phyloP scores from a whole-genome alignment of 2,329 filamentous ascomycete species.

The Penicillium decumbens region DNA sequence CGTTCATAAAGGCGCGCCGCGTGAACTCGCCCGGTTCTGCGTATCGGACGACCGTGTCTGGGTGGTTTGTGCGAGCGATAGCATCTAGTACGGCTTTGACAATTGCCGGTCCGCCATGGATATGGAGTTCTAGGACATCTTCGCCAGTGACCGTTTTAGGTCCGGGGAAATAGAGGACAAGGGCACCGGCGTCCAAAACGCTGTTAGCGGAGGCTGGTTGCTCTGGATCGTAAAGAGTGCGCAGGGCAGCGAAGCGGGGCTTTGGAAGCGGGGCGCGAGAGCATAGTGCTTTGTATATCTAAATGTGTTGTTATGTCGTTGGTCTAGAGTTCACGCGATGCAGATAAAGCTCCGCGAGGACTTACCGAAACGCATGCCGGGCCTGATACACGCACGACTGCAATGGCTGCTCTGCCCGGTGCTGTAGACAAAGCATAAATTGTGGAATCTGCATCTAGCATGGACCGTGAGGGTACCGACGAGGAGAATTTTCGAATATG shows the following conservation, averaged over 20 bases:
- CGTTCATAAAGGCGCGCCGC: slow-evolving; percentile 80
- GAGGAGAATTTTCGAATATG: slow-evolving; percentile 24
- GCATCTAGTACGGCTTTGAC: slow-evolving; percentile 79
- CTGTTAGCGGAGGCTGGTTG: slow-evolving; percentile 36
- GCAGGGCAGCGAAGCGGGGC: slow-evolving; percentile 63
- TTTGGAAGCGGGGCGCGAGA: slow-evolving; percentile 52
- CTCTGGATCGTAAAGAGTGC: slow-evolving; percentile 64
- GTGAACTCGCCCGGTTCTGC: slow-evolving; percentile 97
- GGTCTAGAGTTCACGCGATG: neutral
- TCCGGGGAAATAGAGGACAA: slow-evolving; percentile 76
- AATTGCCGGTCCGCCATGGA: slow-evolving; percentile 88
- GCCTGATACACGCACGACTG: slow-evolving; percentile 82
- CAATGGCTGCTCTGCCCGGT: slow-evolving; percentile 80
- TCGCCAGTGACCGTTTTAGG: slow-evolving; percentile 87
- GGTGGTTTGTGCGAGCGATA: slow-evolving; percentile 51
- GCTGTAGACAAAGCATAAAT: slow-evolving; percentile 93
- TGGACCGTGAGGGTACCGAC: slow-evolving; percentile 11
- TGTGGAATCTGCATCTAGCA: slow-evolving; percentile 48
- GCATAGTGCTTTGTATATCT: slow-evolving; percentile 64
- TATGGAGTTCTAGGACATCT: slow-evolving; percentile 84
- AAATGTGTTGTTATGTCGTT: slow-evolving; percentile 18
- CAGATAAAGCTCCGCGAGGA: neutral
- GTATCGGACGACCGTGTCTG: slow-evolving; percentile 60
- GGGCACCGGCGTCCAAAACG: slow-evolving; percentile 68
- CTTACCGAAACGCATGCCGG: slow-evolving; percentile 63